Percentiles rank a stretch among this genome's conserved stretches.
Evolutionary conservation across 352 stramenopile genomes (phyloP).

Genomic region (Globisporangium echinulatum): DNA sequence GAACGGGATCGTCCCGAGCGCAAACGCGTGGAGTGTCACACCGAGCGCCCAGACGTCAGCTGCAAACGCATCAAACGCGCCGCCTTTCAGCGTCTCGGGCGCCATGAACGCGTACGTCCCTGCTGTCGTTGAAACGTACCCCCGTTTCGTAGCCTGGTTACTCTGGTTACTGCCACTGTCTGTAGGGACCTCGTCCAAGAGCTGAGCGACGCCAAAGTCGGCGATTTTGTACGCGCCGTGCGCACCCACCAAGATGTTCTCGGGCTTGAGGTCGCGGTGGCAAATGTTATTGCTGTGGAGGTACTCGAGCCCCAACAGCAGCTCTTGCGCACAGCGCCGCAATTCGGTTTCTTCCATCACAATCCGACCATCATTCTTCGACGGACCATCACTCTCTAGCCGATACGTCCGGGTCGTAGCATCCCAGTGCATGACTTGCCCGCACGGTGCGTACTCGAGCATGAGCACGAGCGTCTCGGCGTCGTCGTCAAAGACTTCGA

Average conservation of each 20-base stretch:
- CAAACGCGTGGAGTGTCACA: conserved; percentile 76
- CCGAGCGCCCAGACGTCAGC: conserved; percentile 86
- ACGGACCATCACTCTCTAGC: conserved; percentile 6
- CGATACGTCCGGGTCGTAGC: conserved; percentile 48
- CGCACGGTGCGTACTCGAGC: conserved; percentile 76
- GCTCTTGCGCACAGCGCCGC: conserved; percentile 56
- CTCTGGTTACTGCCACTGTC: neutral
- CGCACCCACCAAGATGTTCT: conserved; percentile 74
- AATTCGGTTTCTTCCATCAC: conserved; percentile 51
- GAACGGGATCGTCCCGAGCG: conserved; percentile 80
- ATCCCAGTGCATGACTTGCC: conserved; percentile 85
- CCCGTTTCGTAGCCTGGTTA: conserved; percentile 34
- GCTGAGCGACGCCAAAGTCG: conserved; percentile 79
- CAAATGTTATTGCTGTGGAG: conserved; percentile 84
- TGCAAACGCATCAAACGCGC: conserved; percentile 71
- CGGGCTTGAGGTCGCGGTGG: conserved; percentile 80
- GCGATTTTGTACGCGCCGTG: conserved; percentile 78
- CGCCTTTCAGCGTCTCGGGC: conserved; percentile 73
- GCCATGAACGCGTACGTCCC: conserved; percentile 85
- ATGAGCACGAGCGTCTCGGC: conserved; percentile 78
- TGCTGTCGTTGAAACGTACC: conserved; percentile 70
- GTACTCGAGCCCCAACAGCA: conserved; percentile 77
- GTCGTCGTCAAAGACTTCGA: conserved; percentile 83
- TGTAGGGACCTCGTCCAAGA: conserved; percentile 47
- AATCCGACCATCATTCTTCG: neutral